Percentiles rank a stretch among this genome's conserved stretches.
These are phyloP conservation scores for Dioszegia hungarica DNA, from an alignment of 768 basidiomycete species.

Conservation along the genomic window DNA sequence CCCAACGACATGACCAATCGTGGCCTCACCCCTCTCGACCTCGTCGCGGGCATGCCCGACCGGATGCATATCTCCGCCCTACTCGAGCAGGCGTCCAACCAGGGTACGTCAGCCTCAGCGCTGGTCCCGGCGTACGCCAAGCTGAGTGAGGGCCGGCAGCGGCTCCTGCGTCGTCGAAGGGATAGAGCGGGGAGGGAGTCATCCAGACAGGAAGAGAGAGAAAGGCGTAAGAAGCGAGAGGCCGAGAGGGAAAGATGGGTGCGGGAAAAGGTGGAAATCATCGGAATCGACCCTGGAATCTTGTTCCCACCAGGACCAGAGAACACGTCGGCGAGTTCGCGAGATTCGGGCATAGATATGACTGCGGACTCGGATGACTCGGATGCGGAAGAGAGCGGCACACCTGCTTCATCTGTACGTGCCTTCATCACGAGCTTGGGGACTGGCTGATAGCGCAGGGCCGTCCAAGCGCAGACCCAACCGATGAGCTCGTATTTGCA, in stretches of 20 bases:
- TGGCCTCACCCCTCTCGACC: conserved; percentile 79
- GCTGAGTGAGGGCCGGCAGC: conserved; percentile 22
- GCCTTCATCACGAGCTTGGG: no score
- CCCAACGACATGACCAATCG: conserved; percentile 70
- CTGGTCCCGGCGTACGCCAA: conserved; percentile 7
- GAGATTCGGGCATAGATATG: conserved; percentile 9
- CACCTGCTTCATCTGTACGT: no score
- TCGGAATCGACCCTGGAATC: conserved; percentile 28
- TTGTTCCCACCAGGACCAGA: background rate
- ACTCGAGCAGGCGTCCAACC: conserved; percentile 63
- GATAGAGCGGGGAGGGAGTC: conserved; percentile 33
- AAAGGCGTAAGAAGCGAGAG: conserved; percentile 8
- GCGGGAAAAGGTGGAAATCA: conserved; percentile 22
- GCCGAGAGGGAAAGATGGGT: conserved; percentile 33
- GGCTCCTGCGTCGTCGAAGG: conserved; percentile 68
- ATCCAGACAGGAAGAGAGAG: conserved; percentile 14
- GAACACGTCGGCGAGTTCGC: background rate
- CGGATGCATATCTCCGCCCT: conserved; percentile 81
- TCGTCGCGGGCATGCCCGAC: conserved; percentile 74
- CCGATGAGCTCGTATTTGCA: conserved; percentile 79
- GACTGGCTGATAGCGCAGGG: no score
- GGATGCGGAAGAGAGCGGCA: conserved; percentile 53
- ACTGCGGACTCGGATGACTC: conserved; percentile 52
- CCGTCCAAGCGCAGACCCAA: conserved; percentile 49
- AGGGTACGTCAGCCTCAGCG: conserved; percentile 18